Evolutionary conservation across 2,329 filamentous ascomycete species (phyloP).

Genomic region (Verticillium klebahnii): DNA sequence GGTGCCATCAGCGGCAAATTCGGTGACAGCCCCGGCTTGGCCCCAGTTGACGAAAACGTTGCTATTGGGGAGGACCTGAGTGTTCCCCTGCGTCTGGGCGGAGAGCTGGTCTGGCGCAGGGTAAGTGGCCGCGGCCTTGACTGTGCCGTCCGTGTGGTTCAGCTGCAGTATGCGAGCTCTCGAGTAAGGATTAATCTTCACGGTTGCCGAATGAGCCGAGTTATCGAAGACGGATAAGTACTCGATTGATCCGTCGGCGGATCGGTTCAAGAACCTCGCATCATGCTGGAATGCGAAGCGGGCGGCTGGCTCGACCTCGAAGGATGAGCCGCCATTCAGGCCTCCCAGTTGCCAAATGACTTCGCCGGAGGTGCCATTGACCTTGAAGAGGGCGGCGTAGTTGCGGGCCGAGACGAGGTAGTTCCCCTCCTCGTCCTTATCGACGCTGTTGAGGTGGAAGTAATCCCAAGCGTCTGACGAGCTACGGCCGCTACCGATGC

Average conservation of each 20-base stretch:
- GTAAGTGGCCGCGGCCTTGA: constrained; percentile 6
- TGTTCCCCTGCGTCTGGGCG: constrained; percentile 43
- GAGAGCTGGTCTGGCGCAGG: constrained; percentile 39
- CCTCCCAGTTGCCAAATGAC: constrained; percentile 52
- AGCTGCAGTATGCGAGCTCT: background rate
- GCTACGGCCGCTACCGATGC: constrained; percentile 16
- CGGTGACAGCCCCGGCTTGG: constrained; percentile 40
- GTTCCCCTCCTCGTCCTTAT: constrained; percentile 27
- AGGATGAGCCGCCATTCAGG: constrained; percentile 30
- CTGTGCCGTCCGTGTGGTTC: background rate
- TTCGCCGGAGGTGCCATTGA: constrained; percentile 40
- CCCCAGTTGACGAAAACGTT: constrained; percentile 56
- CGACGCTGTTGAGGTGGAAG: constrained; percentile 29
- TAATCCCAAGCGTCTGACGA: constrained; percentile 32
- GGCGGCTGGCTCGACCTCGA: constrained; percentile 23
- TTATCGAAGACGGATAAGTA: constrained; percentile 52
- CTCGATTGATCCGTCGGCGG: constrained; percentile 33
- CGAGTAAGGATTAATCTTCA: background rate
- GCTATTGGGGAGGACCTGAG: constrained; percentile 48
- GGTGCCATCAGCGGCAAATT: constrained; percentile 40
- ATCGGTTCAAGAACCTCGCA: constrained; percentile 31
- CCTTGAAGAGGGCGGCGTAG: constrained; percentile 37
- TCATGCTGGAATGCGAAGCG: constrained; percentile 49
- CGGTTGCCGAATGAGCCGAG: constrained; percentile 26
- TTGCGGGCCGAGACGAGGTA: constrained; percentile 21